These are phyloP conservation scores for Trichosporon inkin DNA, from an alignment of 1,284 basidiomycete genomes.

Conservation along the genomic window DNA sequence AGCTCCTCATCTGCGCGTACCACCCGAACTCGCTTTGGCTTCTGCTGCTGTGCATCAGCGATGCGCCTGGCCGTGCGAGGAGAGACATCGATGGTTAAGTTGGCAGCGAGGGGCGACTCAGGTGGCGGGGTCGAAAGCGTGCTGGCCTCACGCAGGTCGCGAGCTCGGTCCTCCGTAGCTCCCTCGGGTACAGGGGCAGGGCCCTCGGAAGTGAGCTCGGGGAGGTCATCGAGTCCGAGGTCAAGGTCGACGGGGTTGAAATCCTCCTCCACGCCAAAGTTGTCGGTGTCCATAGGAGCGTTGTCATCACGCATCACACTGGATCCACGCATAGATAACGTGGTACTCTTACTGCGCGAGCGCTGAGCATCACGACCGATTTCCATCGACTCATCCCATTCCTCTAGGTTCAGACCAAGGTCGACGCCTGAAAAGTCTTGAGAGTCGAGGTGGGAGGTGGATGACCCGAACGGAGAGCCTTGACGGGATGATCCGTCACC, in stretches of 20 bases:
- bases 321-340: slow-evolving; percentile 38
- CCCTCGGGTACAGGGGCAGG: not conserved
- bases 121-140: slow-evolving; percentile 46
- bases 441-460: slow-evolving; percentile 65
- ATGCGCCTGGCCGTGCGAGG: slow-evolving; percentile 55
- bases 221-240: slow-evolving; percentile 48
- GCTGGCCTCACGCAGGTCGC: slow-evolving; percentile 53
- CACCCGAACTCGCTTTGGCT: slow-evolving; percentile 57
- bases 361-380: slow-evolving; percentile 65
- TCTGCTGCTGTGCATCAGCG: slow-evolving; percentile 39
- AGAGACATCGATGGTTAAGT: slow-evolving; percentile 50
- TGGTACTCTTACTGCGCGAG: slow-evolving; percentile 36
- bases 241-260: slow-evolving; percentile 17
- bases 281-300: slow-evolving; percentile 42
- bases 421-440: slow-evolving; percentile 62
- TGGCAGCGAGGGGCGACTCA: slow-evolving; percentile 23
- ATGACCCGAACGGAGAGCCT: slow-evolving; percentile 32
- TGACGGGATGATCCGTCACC: slow-evolving; percentile 40
- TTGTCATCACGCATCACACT: slow-evolving; percentile 51
- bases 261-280: slow-evolving; percentile 15
- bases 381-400: slow-evolving; percentile 56
- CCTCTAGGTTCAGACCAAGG: slow-evolving; percentile 39
- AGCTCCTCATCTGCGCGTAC: slow-evolving; percentile 64
- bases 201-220: slow-evolving; percentile 19
- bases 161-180: not conserved